Conservation (phyloP, 208 protist genomes). For the Acanthamoeba royreba region DNA sequence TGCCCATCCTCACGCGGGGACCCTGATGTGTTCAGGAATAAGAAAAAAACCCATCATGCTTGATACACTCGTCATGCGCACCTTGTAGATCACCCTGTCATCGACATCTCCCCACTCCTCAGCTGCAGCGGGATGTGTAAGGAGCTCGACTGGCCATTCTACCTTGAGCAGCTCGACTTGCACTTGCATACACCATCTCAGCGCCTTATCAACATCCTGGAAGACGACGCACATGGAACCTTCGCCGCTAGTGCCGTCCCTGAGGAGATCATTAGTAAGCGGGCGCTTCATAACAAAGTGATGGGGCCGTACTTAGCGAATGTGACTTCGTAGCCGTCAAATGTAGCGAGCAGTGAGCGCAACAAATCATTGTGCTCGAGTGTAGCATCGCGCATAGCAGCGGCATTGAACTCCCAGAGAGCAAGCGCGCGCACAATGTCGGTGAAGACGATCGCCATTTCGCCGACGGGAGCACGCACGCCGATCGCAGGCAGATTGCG, state of each 20-base stretch:
- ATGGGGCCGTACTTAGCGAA: not conserved
- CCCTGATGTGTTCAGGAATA: not conserved
- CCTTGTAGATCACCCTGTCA: not conserved
- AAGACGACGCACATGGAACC: not conserved
- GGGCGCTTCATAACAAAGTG: not conserved
- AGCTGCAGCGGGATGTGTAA: not conserved
- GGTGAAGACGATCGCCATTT: conserved; percentile 12
- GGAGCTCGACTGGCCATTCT: not conserved
- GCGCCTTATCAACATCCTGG: not conserved
- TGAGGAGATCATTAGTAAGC: not conserved
- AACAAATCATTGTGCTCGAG: not conserved
- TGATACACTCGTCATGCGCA: not conserved
- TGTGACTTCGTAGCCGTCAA: not conserved
- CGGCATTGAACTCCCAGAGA: conserved; percentile 10
- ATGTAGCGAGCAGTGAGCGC: not conserved
- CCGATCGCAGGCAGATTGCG: not conserved
- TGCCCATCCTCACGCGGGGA: conserved; percentile 33
- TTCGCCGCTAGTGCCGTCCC: not conserved
- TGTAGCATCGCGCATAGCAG: conserved; percentile 36
- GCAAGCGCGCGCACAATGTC: not conserved
- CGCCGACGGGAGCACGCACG: not conserved
- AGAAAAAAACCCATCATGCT: not conserved
- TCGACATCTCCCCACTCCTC: not conserved
- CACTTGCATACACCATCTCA: not conserved
- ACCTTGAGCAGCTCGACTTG: not conserved